Conservation (phyloP, 257 asterid genomes). For the Solanum acaule region DNA sequence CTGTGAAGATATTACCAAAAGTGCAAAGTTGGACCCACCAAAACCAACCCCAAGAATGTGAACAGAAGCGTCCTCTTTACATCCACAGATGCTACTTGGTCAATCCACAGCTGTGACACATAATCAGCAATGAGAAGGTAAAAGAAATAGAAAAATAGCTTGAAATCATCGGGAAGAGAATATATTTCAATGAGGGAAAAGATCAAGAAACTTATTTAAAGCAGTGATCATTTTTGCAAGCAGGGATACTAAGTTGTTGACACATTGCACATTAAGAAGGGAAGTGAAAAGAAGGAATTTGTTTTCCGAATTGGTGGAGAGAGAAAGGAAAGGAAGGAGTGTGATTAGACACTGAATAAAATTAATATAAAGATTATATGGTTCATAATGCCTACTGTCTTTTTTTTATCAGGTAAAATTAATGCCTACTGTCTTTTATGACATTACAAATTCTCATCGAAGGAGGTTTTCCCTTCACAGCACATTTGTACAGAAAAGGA, state of each 20-base stretch:
- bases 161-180: not conserved
- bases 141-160: not conserved
- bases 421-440: not conserved
- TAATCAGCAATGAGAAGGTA: not conserved
- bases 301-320: not conserved
- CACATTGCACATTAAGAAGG: not conserved
- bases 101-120: constrained; percentile 51
- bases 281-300: not conserved
- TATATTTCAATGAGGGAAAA: not conserved
- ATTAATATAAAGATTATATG: not conserved
- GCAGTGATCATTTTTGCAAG: not conserved
- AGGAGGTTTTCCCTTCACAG: not conserved
- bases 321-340: not conserved
- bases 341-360: not conserved
- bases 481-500: not conserved
- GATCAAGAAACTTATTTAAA: not conserved
- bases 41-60: constrained; percentile 73
- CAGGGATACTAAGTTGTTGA: not conserved
- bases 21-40: constrained; percentile 96
- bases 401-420: not conserved
- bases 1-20: constrained; percentile 48
- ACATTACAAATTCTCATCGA: not conserved
- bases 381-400: not conserved
- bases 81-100: constrained; percentile 57
- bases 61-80: constrained; percentile 65